These are phyloP conservation scores for Thraustochytrium sp. DNA, from an alignment of 352 stramenopile species.

Conservation along the genomic window DNA sequence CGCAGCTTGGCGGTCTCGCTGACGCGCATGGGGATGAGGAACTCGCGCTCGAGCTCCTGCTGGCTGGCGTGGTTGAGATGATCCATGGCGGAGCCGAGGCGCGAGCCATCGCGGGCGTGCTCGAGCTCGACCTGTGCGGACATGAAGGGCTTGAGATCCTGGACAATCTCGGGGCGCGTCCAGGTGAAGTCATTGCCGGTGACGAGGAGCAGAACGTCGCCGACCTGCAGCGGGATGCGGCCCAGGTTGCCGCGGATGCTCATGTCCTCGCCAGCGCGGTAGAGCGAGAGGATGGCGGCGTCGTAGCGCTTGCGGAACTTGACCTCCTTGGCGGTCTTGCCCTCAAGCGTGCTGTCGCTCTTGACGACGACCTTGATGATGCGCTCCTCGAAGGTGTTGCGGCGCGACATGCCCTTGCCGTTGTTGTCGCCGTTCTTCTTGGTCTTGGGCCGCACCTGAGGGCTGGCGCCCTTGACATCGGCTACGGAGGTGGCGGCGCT, in stretches of 20 bases:
- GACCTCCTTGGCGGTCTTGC: conserved; percentile 58
- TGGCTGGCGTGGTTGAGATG: not conserved
- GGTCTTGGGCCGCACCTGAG: not conserved
- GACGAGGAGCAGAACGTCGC: conserved; percentile 62
- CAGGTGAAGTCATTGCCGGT: conserved; percentile 59
- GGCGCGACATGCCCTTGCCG: conserved; percentile 4
- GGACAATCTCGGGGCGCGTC: conserved; percentile 52
- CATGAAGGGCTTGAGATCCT: conserved; percentile 34
- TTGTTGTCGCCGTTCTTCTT: not conserved
- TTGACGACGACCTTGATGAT: conserved; percentile 58
- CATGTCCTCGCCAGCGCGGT: conserved; percentile 53
- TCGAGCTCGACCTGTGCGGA: not conserved
- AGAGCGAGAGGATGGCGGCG: conserved; percentile 58
- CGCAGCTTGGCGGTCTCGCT: conserved; percentile 3
- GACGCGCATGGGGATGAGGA: conserved; percentile 40
- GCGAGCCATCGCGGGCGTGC: not conserved
- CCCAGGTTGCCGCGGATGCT: conserved; percentile 55
- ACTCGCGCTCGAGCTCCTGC: conserved; percentile 28
- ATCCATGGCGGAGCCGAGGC: not conserved
- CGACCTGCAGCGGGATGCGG: conserved; percentile 59
- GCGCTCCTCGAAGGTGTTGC: conserved; percentile 57
- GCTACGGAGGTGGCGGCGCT: not conserved
- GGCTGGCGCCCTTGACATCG: too few relatives aligned
- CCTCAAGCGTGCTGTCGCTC: conserved; percentile 54
- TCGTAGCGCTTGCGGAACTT: conserved; percentile 60